phyloP scores from a whole-genome alignment of 257 asterid genomes.

The Cynanchum wilfordii region DNA sequence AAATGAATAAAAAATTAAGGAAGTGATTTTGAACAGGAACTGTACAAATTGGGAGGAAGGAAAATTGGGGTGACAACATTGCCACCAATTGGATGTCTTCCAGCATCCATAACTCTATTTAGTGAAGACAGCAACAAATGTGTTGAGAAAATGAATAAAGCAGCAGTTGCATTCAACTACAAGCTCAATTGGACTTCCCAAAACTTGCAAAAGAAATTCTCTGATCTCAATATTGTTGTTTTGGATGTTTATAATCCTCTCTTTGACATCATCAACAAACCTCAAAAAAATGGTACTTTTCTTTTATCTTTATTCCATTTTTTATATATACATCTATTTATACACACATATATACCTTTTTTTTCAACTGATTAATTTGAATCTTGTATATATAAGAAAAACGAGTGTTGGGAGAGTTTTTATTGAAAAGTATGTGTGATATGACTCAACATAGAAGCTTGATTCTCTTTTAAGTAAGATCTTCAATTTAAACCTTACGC shows the following conservation, averaged over 20 bases:
- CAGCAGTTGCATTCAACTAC: conserved; percentile 62
- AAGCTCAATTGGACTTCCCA: conserved; percentile 65
- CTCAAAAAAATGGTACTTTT: conserved; percentile 52
- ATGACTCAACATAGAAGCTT: no score
- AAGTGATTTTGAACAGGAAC: conserved; percentile 15
- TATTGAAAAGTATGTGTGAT: no score
- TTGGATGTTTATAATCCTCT: conserved; percentile 73
- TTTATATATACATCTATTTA: no score
- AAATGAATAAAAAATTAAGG: no score
- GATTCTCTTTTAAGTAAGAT: no score
- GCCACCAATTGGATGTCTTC: conserved; percentile 84
- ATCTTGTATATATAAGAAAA: no score
- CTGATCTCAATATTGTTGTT: conserved; percentile 59
- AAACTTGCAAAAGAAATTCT: conserved; percentile 41
- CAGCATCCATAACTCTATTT: conserved; percentile 70
- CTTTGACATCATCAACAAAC: conserved; percentile 54
- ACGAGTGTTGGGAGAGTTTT: no score
- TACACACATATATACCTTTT: no score
- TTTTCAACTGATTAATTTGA: no score
- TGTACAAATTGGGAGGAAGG: conserved; percentile 69
- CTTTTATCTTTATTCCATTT: background rate
- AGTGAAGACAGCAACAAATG: conserved; percentile 67
- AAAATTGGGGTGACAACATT: conserved; percentile 82
- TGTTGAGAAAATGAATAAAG: conserved; percentile 55
- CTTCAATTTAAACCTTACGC: no score